Conservation (phyloP, 805 yeast species). For the Monosporozyma solicola region DNA sequence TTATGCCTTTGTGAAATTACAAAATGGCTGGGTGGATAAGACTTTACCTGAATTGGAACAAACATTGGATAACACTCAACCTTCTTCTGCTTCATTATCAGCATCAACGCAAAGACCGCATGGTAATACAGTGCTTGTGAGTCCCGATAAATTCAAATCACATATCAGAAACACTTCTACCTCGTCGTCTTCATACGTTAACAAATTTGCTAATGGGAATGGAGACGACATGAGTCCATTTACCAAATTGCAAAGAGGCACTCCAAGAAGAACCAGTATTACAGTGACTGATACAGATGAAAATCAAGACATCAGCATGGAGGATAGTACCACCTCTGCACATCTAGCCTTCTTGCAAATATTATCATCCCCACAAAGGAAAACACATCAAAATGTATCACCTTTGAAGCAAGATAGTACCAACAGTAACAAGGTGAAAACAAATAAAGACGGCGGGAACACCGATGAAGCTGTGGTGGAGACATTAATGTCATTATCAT, state of each 20-base stretch:
- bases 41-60: slow-evolving; percentile 22
- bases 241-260: neutral
- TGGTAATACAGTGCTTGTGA: neutral
- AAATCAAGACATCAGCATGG: slow-evolving; percentile 7
- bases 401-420: slow-evolving; percentile 6
- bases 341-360: slow-evolving; percentile 34
- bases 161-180: neutral
- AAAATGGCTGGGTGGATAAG: slow-evolving; percentile 28
- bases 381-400: neutral
- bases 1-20: slow-evolving; percentile 35
- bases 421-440: neutral
- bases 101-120: neutral
- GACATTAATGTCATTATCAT: slow-evolving; percentile 34
- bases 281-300: neutral
- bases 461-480: slow-evolving; percentile 36
- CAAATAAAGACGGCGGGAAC: slow-evolving; percentile 11
- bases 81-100: too few species aligned
- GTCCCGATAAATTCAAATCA: neutral
- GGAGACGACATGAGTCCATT: slow-evolving; percentile 9
- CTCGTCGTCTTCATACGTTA: slow-evolving; percentile 5
- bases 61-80: slow-evolving; percentile 6
- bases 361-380: slow-evolving; percentile 14
- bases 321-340: slow-evolving; percentile 29
- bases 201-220: slow-evolving; percentile 8
- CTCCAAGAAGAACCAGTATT: neutral